Percentiles rank a stretch among this genome's conserved stretches.
These are phyloP conservation scores for Pythium dissotocum DNA, from an alignment of 352 stramenopile genomes.

Conservation along the genomic window DNA sequence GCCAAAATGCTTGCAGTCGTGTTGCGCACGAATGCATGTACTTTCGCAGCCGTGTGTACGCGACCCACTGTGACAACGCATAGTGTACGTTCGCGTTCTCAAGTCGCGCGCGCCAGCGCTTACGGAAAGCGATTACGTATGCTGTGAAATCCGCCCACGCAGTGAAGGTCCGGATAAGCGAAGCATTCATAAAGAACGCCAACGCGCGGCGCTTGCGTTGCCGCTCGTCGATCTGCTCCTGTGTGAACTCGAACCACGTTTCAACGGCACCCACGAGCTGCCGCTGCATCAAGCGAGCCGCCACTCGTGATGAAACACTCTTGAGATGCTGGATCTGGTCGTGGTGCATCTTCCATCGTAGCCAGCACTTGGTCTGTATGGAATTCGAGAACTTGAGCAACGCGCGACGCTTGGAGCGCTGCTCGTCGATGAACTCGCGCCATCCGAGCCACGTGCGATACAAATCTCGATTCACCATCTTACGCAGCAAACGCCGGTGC, in stretches of 20 bases:
- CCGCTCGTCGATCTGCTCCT: conserved; percentile 49
- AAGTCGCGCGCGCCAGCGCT: conserved; percentile 45
- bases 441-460: conserved; percentile 59
- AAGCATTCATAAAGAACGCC: conserved; percentile 62
- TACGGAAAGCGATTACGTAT: conserved; percentile 44
- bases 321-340: conserved; percentile 41
- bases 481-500: conserved; percentile 43
- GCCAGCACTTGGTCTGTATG: conserved; percentile 65
- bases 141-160: conserved; percentile 47
- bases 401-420: conserved; percentile 59
- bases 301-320: conserved; percentile 44
- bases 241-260: conserved; percentile 70
- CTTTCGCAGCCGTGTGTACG: conserved; percentile 33
- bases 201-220: conserved; percentile 55
- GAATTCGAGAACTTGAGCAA: conserved; percentile 61
- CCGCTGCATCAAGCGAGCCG: conserved; percentile 41
- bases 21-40: conserved; percentile 39
- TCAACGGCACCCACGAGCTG: conserved; percentile 44
- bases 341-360: conserved; percentile 53
- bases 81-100: conserved; percentile 54
- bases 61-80: conserved; percentile 53
- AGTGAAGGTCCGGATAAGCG: conserved; percentile 56
- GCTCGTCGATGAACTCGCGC: conserved; percentile 50
- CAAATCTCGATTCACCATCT: conserved; percentile 59
- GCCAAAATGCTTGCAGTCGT: conserved; percentile 66